phyloP scores from a whole-genome alignment of 208 protist species.

The Phytomonas serpens region DNA sequence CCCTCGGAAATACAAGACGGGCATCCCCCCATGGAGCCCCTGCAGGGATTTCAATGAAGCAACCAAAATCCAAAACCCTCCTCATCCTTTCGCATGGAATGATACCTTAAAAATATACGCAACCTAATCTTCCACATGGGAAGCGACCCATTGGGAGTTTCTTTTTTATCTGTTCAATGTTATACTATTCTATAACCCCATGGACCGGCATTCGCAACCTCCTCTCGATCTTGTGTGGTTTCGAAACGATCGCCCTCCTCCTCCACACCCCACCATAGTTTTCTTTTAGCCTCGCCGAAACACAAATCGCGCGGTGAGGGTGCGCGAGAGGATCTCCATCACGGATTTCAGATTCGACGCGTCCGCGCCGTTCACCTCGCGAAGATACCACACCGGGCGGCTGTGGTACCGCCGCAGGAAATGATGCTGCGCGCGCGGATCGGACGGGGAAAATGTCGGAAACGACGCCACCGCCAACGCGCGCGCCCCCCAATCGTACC shows the following conservation, averaged over 20 bases:
- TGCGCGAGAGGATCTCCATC: constrained; percentile 53
- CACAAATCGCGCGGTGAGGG: constrained; percentile 43
- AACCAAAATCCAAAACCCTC: background rate
- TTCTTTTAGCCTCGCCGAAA: constrained; percentile 16
- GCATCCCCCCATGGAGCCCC: background rate
- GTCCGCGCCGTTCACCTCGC: constrained; percentile 60
- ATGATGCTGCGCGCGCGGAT: constrained; percentile 32
- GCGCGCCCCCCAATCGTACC: constrained; percentile 65
- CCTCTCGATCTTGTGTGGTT: background rate
- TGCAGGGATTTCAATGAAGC: background rate
- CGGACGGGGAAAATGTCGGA: constrained; percentile 27
- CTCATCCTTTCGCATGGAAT: background rate
- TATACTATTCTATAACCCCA: background rate
- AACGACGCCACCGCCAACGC: constrained; percentile 51
- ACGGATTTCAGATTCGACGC: constrained; percentile 56
- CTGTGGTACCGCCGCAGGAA: constrained; percentile 47
- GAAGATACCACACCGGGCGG: constrained; percentile 45
- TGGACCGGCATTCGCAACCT: background rate
- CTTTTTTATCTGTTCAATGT: background rate
- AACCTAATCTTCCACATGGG: background rate
- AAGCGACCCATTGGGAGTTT: background rate
- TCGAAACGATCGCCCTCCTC: background rate
- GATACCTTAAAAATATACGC: background rate
- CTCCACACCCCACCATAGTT: background rate
- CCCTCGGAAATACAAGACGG: background rate